Base-by-base conservation (phyloP, 345 rosid genomes). In the Lepidium africanum region DNA sequence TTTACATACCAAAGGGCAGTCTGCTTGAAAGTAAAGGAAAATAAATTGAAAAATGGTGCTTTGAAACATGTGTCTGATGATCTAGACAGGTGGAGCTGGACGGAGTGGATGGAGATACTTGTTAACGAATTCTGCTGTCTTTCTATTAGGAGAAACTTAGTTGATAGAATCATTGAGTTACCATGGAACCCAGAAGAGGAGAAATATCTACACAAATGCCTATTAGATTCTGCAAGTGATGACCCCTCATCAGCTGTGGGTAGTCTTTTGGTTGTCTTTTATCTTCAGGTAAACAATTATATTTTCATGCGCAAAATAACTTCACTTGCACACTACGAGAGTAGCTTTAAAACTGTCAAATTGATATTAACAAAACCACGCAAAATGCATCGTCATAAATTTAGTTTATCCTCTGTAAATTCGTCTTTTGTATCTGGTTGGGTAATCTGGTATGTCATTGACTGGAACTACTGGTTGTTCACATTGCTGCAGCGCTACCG, bases 141-240 rank as follows among this genome's bases (percentile, higher is more conserved):
- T 70, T 95, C 96, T 72, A 89, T 91, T 23, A 73, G 86, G 76
- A 85, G 89, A 73, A 95, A 87, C 74, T 78, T 89, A 79, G 89
- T 86, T 40, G 99, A 91, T 69, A 83, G 85, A 53, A 86, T 95
- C 74, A 87, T 95, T 60, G 97, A 87, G 81, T 80, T 95, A 56
- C 97, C 97, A 0, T 95, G 99, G 96, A 89, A 87, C 72, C 73
- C 78, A 56, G 84, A 81, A n/a, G 99, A 94, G 81, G 96, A 91
- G 82, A 91, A 89, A 80, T 79, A 79, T 81, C 59, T 91, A 30
- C 88, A 83, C 56, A 89, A 84, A 70, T 91, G 97, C 69, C 81
- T 94, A 64, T 65, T 91, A 41, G 97, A 94, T 78, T 85, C 77
- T 74, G 91, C 92, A 47, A 67, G 56, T 32, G 83, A 79, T 61